Percentiles rank a stretch among this genome's conserved stretches.
Conservation (phyloP, 2,329 filamentous ascomycete genomes). For the Phaeosphaeria sp. region DNA sequence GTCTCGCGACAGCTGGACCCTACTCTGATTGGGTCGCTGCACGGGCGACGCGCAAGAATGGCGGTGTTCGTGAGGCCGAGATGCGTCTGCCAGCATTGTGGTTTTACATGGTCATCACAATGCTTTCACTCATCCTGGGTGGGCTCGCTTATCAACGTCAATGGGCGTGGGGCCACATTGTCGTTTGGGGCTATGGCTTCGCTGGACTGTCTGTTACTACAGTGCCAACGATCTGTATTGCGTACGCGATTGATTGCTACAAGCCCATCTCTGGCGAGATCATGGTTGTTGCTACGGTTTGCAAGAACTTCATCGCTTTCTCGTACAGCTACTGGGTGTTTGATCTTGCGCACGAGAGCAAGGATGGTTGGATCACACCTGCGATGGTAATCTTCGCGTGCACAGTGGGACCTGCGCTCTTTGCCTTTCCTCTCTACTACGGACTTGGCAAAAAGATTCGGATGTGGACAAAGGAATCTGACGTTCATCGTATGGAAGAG, state of each 20-base stretch:
- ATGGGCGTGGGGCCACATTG: constrained; percentile 59
- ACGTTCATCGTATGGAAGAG: constrained; percentile 25
- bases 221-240: constrained; percentile 53
- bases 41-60: constrained; percentile 59
- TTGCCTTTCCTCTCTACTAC: constrained; percentile 52
- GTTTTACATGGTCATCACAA: constrained; percentile 60
- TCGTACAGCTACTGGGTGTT: constrained; percentile 53
- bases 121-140: constrained; percentile 57
- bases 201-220: constrained; percentile 51
- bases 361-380: constrained; percentile 49
- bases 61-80: constrained; percentile 64
- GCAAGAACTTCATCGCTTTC: constrained; percentile 56
- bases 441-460: constrained; percentile 51
- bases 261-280: constrained; percentile 56
- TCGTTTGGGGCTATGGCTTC: constrained; percentile 58
- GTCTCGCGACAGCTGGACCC: constrained; percentile 62
- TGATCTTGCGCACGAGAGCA: constrained; percentile 42
- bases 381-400: constrained; percentile 55
- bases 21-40: constrained; percentile 65
- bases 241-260: constrained; percentile 57
- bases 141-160: constrained; percentile 56
- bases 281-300: constrained; percentile 54
- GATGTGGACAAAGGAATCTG: constrained; percentile 43
- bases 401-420: constrained; percentile 47
- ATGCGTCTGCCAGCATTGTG: constrained; percentile 58